These are phyloP conservation scores for Verticillium albo-atrum DNA, from an alignment of 2,329 filamentous ascomycete genomes.

Conservation along the genomic window DNA sequence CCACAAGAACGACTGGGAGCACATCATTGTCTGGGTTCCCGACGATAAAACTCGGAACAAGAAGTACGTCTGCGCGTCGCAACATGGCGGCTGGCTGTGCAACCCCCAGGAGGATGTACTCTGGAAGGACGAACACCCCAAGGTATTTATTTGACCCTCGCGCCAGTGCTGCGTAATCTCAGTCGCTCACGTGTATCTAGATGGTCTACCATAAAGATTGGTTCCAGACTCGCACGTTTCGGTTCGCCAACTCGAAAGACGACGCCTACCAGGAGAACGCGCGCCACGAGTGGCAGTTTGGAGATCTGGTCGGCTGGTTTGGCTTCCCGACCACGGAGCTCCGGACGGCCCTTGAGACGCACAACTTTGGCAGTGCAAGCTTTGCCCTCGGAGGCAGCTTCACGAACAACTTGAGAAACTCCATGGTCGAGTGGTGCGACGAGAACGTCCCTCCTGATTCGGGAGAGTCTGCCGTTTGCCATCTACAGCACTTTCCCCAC, in stretches of 20 bases:
- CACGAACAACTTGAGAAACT: background rate
- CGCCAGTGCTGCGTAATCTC: background rate
- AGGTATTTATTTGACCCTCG: no score
- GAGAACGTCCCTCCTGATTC: background rate
- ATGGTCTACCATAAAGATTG: background rate
- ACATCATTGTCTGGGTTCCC: constrained; percentile 14
- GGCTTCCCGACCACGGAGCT: background rate
- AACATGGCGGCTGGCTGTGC: background rate
- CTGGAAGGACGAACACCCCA: background rate
- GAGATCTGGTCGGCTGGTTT: background rate
- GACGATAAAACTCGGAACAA: background rate
- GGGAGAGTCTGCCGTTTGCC: background rate
- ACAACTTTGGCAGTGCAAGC: background rate
- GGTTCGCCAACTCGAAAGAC: background rate
- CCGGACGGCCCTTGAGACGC: background rate
- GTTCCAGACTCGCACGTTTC: background rate
- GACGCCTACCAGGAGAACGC: background rate
- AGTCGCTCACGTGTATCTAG: background rate
- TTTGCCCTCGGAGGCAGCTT: background rate
- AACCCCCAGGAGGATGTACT: background rate
- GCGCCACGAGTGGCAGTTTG: background rate
- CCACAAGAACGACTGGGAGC: constrained; percentile 36
- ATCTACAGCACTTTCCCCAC: background rate
- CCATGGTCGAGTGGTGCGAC: background rate
- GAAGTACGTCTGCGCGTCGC: background rate